Evolutionary conservation across 805 yeast genomes (phyloP).

Genomic region (Tetrapisispora iriomotensis): DNA sequence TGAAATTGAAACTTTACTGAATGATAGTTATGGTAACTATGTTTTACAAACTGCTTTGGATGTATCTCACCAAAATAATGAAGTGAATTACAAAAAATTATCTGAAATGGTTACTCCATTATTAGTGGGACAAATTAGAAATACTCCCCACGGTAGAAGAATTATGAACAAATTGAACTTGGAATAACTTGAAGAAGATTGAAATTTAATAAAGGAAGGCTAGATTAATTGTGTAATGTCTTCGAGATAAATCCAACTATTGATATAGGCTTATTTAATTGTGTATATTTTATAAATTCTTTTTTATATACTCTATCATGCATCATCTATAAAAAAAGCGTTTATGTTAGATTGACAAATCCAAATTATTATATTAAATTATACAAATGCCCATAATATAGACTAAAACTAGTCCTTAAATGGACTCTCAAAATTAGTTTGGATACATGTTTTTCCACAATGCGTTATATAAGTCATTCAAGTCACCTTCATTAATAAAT

Average conservation of each 20-base stretch:
- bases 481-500: conserved; percentile 22
- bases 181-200: conserved; percentile 5
- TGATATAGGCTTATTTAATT: too few species aligned
- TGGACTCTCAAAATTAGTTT: not conserved
- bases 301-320: too few species aligned
- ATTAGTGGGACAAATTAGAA: conserved; percentile 59
- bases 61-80: conserved; percentile 29
- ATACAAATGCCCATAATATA: too few species aligned
- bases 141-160: conserved; percentile 94
- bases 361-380: too few species aligned
- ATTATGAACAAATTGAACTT: conserved; percentile 57
- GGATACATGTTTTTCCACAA: conserved; percentile 24
- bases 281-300: too few species aligned
- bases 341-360: too few species aligned
- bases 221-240: too few species aligned
- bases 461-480: conserved; percentile 21
- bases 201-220: not conserved
- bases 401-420: not conserved
- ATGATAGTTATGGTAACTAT: conserved; percentile 90
- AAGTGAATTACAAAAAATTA: conserved; percentile 41
- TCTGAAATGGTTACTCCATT: conserved; percentile 60
- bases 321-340: too few species aligned
- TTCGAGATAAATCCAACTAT: too few species aligned
- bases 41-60: conserved; percentile 90
- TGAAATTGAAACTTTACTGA: conserved; percentile 44